Percentiles rank a stretch among this genome's conserved stretches.
Evolutionary conservation across 2,329 filamentous ascomycete genomes (phyloP).

Genomic region (Phaeomoniella chlamydospora): DNA sequence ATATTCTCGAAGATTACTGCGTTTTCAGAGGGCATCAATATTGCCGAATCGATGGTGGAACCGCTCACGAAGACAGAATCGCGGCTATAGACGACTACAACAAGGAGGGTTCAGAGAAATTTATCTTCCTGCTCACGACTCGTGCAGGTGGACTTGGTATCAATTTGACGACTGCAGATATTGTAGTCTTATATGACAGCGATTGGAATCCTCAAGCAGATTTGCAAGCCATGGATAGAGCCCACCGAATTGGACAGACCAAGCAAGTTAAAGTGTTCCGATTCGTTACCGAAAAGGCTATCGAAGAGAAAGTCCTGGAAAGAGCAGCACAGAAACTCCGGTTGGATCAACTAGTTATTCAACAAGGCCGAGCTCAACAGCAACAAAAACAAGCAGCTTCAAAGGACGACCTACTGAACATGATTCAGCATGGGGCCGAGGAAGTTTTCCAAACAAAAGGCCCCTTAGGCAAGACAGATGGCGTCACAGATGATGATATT

Average conservation of each 20-base stretch:
- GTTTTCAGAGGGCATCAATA: conserved; percentile 92
- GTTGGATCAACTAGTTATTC: conserved; percentile 92
- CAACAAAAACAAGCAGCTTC: conserved; percentile 83
- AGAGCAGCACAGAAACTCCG: conserved; percentile 92
- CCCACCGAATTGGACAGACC: conserved; percentile 94
- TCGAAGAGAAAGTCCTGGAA: conserved; percentile 96
- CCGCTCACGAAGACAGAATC: conserved; percentile 94
- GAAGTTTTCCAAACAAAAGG: conserved; percentile 73
- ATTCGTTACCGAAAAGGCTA: conserved; percentile 94
- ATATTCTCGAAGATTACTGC: conserved; percentile 96
- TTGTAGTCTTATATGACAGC: conserved; percentile 91
- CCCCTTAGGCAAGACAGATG: conserved; percentile 43
- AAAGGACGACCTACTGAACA: conserved; percentile 88
- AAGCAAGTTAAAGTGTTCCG: conserved; percentile 96
- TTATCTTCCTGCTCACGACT: conserved; percentile 88
- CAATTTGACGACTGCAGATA: conserved; percentile 88
- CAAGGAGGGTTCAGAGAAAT: conserved; percentile 87
- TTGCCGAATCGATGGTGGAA: conserved; percentile 92
- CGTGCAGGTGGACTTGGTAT: conserved; percentile 92
- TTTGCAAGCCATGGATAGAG: conserved; percentile 96
- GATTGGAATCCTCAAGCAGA: conserved; percentile 99
- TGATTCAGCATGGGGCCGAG: conserved; percentile 99
- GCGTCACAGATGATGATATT: conserved; percentile 76
- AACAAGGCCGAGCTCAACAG: conserved; percentile 86
- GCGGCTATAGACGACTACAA: conserved; percentile 98